Conservation (phyloP, 805 yeast species). For the Metschnikowia reukaufii region DNA sequence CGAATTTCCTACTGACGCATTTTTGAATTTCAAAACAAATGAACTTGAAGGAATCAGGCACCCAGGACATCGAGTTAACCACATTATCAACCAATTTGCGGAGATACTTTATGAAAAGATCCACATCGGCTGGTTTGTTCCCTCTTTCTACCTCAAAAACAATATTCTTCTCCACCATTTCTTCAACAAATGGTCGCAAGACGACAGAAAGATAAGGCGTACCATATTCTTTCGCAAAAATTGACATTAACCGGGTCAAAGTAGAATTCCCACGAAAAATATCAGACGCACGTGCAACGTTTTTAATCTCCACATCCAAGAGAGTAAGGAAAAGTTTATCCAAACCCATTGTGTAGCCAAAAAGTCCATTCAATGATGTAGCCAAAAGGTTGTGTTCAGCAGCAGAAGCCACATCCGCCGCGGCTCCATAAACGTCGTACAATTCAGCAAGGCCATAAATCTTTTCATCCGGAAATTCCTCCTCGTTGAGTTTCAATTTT, state of each 20-base stretch:
- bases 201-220: slow-evolving; percentile 52
- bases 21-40: slow-evolving; percentile 66
- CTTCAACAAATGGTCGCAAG: slow-evolving; percentile 56
- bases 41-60: slow-evolving; percentile 72
- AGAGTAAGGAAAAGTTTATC: slow-evolving; percentile 53
- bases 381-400: slow-evolving; percentile 72
- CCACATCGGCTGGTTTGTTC: slow-evolving; percentile 35
- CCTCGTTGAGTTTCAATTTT: slow-evolving; percentile 22
- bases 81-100: slow-evolving; percentile 59
- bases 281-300: slow-evolving; percentile 63
- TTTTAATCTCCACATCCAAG: slow-evolving; percentile 60
- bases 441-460: slow-evolving; percentile 31
- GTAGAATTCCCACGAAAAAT: slow-evolving; percentile 79
- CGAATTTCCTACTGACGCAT: slow-evolving; percentile 59
- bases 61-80: slow-evolving; percentile 48
- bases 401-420: slow-evolving; percentile 63
- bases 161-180: slow-evolving; percentile 48
- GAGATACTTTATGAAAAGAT: slow-evolving; percentile 56
- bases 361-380: slow-evolving; percentile 57
- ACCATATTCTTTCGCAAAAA: slow-evolving; percentile 71
- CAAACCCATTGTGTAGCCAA: slow-evolving; percentile 36
- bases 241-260: slow-evolving; percentile 72
- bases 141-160: slow-evolving; percentile 65
- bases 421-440: slow-evolving; percentile 48
- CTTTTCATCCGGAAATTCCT: slow-evolving; percentile 29